Evolutionary conservation across 257 asterid genomes (phyloP), one percentile per base, ranked within the genome.

Genomic region (Paulownia fortunei): DNA sequence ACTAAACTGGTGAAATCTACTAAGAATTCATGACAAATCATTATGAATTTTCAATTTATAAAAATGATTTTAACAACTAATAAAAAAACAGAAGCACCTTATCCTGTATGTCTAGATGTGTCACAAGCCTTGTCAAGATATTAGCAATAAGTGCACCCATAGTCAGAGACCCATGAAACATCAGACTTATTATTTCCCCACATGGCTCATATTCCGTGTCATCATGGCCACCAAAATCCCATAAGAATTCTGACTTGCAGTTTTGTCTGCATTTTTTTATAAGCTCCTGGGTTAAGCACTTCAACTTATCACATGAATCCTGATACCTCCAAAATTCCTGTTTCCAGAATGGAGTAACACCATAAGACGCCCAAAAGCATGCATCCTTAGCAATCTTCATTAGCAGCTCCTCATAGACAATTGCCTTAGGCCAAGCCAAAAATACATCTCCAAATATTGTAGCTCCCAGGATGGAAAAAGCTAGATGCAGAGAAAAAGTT

Each of bases 141-240:
- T 76, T 83, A 58, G 82, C 59, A 67, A 86, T 72, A 36, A 83
- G 87, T 24, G 86, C 76, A 60, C 82, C 81, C 83, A 81, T 78
- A n/a, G 86, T 86, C 62, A 86, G 75, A 75, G 89, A 80, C n/a
- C 89, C 89, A 76, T 86, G 89, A 69, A 83, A 81, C 82, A 86
- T 71, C 69, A 86, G 37, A 71, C 87, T 83, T 58, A 83, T 78
- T 39, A 86, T 74, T 47, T 86, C 87, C 16, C 82, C 89, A 55
- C 83, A 81, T 19, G 81, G 80, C 34, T 81, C 87, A 73, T 61
- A 46, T 74, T 70, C 81, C 81, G 2, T 64, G 37, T 61, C 65
- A 30, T 41, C 72, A 80, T 49, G 52, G 54, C 46, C 52, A 69
- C 60, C 77, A 41, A 61, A 55, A 69, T 79, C 78, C 82, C 78